Conservation (phyloP, 164 flowering plant genomes). For the Macadamia integrifolia region DNA sequence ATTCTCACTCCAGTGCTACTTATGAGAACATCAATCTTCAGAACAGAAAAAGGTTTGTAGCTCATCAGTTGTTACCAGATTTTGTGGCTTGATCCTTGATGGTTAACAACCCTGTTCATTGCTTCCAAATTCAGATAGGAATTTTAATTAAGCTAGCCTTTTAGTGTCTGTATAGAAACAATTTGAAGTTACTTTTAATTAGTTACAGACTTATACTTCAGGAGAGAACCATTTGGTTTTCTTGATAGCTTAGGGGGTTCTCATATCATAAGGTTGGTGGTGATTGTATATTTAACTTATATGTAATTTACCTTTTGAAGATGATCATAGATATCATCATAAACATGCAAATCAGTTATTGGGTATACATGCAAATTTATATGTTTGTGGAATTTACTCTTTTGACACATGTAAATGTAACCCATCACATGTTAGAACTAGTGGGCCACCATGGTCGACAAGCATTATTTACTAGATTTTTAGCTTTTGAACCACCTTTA, state of each 20-base stretch:
- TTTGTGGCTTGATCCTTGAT: slow-evolving; percentile 51
- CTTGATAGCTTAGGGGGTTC: slow-evolving; percentile 8
- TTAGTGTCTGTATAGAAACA: slow-evolving; percentile 13
- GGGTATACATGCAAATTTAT: slow-evolving; percentile 2
- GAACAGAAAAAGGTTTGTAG: slow-evolving; percentile 69
- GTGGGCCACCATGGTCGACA: too few relatives aligned
- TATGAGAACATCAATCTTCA: slow-evolving; percentile 56
- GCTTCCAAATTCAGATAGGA: not conserved
- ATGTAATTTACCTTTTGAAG: not conserved
- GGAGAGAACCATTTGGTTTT: slow-evolving; percentile 6
- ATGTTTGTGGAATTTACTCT: slow-evolving; percentile 6
- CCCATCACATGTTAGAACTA: too few relatives aligned
- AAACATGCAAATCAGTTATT: slow-evolving; percentile 12
- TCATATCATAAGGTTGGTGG: slow-evolving; percentile 10
- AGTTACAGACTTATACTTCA: slow-evolving; percentile 15
- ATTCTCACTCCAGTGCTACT: slow-evolving; percentile 40
- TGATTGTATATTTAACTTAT: slow-evolving; percentile 17
- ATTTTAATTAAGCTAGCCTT: not conserved
- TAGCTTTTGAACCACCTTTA: too few relatives aligned
- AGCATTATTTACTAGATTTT: too few relatives aligned
- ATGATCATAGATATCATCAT: slow-evolving; percentile 11
- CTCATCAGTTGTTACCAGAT: slow-evolving; percentile 73
- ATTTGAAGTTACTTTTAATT: not conserved
- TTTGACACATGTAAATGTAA: too few relatives aligned
- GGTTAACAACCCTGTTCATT: not conserved